Evolutionary conservation across 2,329 filamentous ascomycete genomes (phyloP).

Genomic region (Claviceps maximensis): DNA sequence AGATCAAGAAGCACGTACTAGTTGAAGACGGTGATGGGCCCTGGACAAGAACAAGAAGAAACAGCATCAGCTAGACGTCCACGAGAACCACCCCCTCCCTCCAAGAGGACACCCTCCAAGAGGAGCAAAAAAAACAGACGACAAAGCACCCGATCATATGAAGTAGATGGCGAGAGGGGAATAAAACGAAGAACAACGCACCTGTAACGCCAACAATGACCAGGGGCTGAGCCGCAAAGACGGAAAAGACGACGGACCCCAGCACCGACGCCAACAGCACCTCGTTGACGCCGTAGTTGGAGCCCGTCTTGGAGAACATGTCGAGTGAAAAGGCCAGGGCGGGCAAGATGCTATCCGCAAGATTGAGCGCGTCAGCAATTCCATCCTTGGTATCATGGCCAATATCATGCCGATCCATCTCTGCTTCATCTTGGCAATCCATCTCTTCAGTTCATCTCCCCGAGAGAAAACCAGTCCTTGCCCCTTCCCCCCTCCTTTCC

Average conservation of each 20-base stretch:
- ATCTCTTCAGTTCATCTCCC: no score
- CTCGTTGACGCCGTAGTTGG: conserved; percentile 82
- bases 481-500: no score
- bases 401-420: not conserved
- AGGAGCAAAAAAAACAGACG: no score
- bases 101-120: no score
- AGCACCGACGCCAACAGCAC: conserved; percentile 77
- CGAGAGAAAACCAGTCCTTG: no score
- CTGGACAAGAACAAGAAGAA: conserved; percentile 19
- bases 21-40: conserved; percentile 88
- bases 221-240: conserved; percentile 71
- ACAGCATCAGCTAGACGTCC: not conserved
- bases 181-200: no score
- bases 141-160: not conserved
- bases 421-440: not conserved
- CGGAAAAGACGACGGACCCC: conserved; percentile 65
- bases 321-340: conserved; percentile 82
- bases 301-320: conserved; percentile 81
- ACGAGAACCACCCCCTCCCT: not conserved
- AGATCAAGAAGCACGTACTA: conserved; percentile 37
- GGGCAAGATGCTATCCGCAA: conserved; percentile 55
- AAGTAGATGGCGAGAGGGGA: not conserved
- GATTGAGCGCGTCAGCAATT: not conserved
- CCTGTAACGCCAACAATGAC: conserved; percentile 87
- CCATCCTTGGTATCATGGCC: no score